Conservation (phyloP, 75 land plant genomes). For the Picea sitchensis region DNA sequence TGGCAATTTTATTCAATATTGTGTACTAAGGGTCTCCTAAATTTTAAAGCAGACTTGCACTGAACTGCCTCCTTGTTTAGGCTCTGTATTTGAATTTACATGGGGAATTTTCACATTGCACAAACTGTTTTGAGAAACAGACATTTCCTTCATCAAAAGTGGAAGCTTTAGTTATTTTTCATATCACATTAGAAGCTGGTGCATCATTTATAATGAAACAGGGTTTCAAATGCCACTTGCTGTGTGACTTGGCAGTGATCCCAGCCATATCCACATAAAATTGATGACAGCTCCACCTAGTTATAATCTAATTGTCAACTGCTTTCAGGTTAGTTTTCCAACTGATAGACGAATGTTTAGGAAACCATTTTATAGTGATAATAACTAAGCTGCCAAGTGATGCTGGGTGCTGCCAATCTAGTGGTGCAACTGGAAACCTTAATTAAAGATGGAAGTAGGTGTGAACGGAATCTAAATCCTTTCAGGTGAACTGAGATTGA, state of each 20-base stretch:
- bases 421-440: neutral
- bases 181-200: too few relatives aligned
- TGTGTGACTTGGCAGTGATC: neutral
- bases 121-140: too few relatives aligned
- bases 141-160: too few relatives aligned
- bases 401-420: neutral
- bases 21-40: neutral
- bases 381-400: neutral
- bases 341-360: neutral
- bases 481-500: too few relatives aligned
- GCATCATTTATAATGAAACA: too few relatives aligned
- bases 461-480: neutral
- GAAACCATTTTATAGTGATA: neutral
- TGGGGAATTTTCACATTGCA: too few relatives aligned
- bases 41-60: neutral
- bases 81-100: too few relatives aligned
- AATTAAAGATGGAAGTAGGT: neutral
- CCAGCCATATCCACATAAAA: neutral
- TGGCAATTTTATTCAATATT: neutral
- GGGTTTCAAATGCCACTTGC: neutral
- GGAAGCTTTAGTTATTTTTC: too few relatives aligned
- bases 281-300: neutral
- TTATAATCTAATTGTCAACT: neutral
- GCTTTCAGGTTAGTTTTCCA: neutral
- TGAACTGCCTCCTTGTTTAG: neutral